Conservation (phyloP, 1,284 basidiomycete species). For the Cryptococcus amylolentus region DNA sequence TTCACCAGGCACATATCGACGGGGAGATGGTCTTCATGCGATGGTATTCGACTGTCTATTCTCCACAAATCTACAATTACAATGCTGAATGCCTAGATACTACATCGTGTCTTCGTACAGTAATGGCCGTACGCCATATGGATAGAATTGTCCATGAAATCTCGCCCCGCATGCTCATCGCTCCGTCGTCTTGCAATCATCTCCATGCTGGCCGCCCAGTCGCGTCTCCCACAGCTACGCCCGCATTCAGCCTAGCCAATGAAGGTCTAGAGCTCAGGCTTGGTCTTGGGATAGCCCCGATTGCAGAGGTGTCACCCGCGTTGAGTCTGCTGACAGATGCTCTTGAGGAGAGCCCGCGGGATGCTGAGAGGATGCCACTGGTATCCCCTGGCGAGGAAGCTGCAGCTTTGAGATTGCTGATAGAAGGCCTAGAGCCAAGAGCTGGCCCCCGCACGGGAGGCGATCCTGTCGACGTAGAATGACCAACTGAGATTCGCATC, state of each 20-base stretch:
- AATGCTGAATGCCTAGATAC: not conserved
- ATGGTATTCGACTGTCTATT: not conserved
- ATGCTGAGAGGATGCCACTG: not conserved
- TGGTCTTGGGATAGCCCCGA: not conserved
- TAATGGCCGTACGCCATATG: not conserved
- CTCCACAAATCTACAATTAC: not conserved
- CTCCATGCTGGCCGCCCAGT: slow-evolving; percentile 7
- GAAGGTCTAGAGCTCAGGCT: slow-evolving; percentile 4
- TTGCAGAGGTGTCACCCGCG: not conserved
- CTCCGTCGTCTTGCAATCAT: not conserved
- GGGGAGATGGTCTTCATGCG: not conserved
- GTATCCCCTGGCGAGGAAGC: not conserved
- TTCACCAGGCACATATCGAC: not conserved
- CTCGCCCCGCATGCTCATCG: no score
- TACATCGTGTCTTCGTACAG: not conserved
- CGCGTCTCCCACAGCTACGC: slow-evolving; percentile 5
- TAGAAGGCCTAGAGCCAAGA: slow-evolving; percentile 5
- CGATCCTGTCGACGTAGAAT: not conserved
- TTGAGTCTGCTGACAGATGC: not conserved
- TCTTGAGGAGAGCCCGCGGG: not conserved
- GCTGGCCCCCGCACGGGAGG: slow-evolving; percentile 2
- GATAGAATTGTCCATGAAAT: not conserved
- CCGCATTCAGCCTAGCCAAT: slow-evolving; percentile 2
- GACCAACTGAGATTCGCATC: no score
- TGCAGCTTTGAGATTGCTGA: not conserved